Percentiles rank a stretch among this genome's conserved stretches.
phyloP scores from a whole-genome alignment of 164 flowering plant genomes.

The Malania oleifera region DNA sequence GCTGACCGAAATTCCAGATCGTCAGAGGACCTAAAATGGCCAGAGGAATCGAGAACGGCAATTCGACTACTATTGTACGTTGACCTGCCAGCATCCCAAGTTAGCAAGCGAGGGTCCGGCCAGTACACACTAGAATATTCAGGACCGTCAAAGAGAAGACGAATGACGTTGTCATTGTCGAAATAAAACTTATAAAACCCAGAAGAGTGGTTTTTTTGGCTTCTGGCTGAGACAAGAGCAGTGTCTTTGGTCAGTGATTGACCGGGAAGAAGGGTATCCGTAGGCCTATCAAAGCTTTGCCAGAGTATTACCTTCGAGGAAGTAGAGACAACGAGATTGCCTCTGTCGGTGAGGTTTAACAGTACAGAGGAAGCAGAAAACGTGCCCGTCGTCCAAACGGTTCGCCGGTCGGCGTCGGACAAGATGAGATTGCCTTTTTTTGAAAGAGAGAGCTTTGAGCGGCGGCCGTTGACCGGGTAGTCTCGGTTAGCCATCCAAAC shows the following conservation, averaged over 20 bases:
- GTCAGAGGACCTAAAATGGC: conserved; percentile 22
- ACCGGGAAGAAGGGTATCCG: conserved; percentile 43
- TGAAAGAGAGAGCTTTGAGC: conserved; percentile 22
- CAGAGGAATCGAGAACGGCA: conserved; percentile 20
- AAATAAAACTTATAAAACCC: conserved; percentile 36
- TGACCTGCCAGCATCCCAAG: conserved; percentile 9
- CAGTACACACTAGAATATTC: conserved; percentile 26
- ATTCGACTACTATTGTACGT: conserved; percentile 16
- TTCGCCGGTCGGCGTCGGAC: conserved; percentile 17
- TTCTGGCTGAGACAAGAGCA: conserved; percentile 23
- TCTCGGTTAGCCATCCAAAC: conserved; percentile 53
- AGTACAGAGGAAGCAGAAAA: background rate
- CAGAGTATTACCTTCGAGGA: conserved; percentile 2
- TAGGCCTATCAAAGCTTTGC: conserved; percentile 38
- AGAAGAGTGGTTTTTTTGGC: conserved; percentile 22
- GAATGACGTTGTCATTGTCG: conserved; percentile 33
- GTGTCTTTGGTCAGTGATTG: conserved; percentile 22
- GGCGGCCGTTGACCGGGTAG: conserved; percentile 32
- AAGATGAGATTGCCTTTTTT: conserved; percentile 24
- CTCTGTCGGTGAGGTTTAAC: conserved; percentile 18
- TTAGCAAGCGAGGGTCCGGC: conserved; percentile 15
- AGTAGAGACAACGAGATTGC: conserved; percentile 29
- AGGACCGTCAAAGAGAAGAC: conserved; percentile 17
- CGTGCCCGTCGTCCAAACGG: conserved; percentile 20
- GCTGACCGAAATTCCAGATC: background rate